Evolutionary conservation across 306 rosid species (phyloP), one percentile per base, ranked within the genome.

Genomic region (Trifolium pratense): DNA sequence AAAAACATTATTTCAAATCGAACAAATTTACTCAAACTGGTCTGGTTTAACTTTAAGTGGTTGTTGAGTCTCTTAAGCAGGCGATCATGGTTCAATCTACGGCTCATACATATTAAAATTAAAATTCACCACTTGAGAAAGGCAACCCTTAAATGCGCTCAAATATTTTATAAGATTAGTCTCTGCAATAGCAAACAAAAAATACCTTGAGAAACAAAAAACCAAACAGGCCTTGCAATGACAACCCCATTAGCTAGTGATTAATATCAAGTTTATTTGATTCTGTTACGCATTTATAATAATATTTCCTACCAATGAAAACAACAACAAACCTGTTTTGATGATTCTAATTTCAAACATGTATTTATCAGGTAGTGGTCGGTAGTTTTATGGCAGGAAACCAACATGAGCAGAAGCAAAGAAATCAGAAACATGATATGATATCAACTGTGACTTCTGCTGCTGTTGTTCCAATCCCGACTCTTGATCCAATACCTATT

Each of bases 341-440:
- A 80, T 45, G 0, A 46, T 70, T 32, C 68, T 49, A 15, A 21
- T 53, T 57, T 51, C 58, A 73, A 25, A 74, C 42, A 46, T 71
- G 39, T 74, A 68, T 37, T 87, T 68, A 62, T 25, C 89, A 94
- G 98, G 96, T 94, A 18, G 91, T 91, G 53, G 87, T 94, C 36
- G 98, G 98, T 69, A 94, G 98, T 87, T 94, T 94, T 87, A 88
- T 91, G 74, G 85, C 97, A 0, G 98, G 95, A 67, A 91, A 91
- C 80, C 96, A 94, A 81, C 95, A 89, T 18, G 97, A 94, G 80
- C 96, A 88, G 68, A 91, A 88, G 79, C 79, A 87, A 18, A 94
- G 82, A 80, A 94, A 87, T 76, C 91, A 87, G 78, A 93, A 89
- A 78, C 90, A 85, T 9, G 97, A 89, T 25, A 36, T 77, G 20